Base-by-base conservation (phyloP, 768 basidiomycete genomes). In the Suillus americanus region DNA sequence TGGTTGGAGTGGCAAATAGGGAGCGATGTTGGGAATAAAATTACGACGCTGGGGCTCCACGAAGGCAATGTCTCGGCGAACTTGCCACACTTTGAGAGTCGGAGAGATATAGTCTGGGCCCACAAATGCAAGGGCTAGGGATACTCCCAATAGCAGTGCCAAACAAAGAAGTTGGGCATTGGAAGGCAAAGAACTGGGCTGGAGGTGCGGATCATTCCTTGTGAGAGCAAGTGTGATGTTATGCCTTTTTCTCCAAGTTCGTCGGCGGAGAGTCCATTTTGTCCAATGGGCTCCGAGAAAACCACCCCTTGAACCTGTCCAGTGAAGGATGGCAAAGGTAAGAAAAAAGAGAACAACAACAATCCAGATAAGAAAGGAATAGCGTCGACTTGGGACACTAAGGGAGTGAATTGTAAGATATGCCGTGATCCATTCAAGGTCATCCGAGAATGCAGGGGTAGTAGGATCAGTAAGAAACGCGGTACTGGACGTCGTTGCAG, bases 101-200 rank as follows among this genome's bases (percentile, higher is more conserved):
- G 88, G 87, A 0, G 80, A 78, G 65, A 92, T 80, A 72, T 92
- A 91, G 74, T 93, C 92, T 5, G 86, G 84, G 18, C 90, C 90
- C 18, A 86, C 74, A 66, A 89, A 84, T 3, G 80, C 79, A 45
- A 88, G 76, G 3, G 81, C 72, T 18, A 86, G 66, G 5, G 82
- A 77, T 20, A 78, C 73, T 51, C 79, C 68, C 33, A 81, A 71
- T 38, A 92, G 72, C 30, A 83, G 67, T 55, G 73, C 61, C 48
- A 89, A 71, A 2, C 79, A 78, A 60, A 89, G 77, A 20, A 91
- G 75, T 68, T 90, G 86, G 0, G 85, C 84, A 69, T 92, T 87
- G 57, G 89, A 85, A 2, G 89, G 89, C 4, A 89, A 72, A 8
- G 83, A 78, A 20, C 71, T 59, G 5, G 84, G 81, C 61, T 84